Percentiles rank a stretch among this genome's conserved stretches.
Evolutionary conservation across 805 yeast genomes (phyloP).

Genomic region (Lipomyces mesembrius): DNA sequence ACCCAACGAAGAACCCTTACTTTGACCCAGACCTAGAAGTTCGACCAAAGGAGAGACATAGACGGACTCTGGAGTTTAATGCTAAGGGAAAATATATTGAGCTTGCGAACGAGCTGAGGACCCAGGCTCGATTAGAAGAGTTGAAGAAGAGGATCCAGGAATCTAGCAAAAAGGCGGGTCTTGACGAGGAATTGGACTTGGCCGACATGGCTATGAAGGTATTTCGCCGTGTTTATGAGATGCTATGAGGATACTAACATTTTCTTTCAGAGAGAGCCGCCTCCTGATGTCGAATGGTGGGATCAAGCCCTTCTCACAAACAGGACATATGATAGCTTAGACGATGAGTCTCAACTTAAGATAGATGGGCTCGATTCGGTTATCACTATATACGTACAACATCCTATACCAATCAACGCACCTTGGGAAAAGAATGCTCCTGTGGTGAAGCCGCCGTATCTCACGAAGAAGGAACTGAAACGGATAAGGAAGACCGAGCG

Average conservation of each 20-base stretch:
- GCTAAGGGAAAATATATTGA: slow-evolving; percentile 67
- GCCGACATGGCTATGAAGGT: slow-evolving; percentile 63
- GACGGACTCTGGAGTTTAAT: slow-evolving; percentile 57
- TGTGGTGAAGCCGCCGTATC: slow-evolving; percentile 54
- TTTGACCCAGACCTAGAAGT: slow-evolving; percentile 41
- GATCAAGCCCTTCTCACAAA: slow-evolving; percentile 62
- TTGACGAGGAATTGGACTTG: slow-evolving; percentile 55
- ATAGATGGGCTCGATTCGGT: slow-evolving; percentile 51
- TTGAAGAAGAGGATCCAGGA: slow-evolving; percentile 46
- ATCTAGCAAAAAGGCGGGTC: slow-evolving; percentile 48
- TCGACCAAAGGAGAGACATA: slow-evolving; percentile 38
- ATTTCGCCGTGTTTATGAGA: neutral
- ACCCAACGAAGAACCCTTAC: slow-evolving; percentile 47
- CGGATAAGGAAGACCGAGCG: slow-evolving; percentile 74
- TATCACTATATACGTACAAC: slow-evolving; percentile 75
- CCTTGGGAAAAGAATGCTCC: slow-evolving; percentile 59
- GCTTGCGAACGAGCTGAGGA: slow-evolving; percentile 57
- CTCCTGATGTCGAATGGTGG: slow-evolving; percentile 90
- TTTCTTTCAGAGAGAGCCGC: slow-evolving; percentile 43
- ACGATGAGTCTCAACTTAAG: slow-evolving; percentile 38
- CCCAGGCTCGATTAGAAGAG: slow-evolving; percentile 47
- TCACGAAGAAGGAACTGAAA: slow-evolving; percentile 79
- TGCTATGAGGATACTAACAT: neutral
- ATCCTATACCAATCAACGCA: slow-evolving; percentile 70
- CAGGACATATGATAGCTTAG: slow-evolving; percentile 44